phyloP scores from a whole-genome alignment of 2,329 filamentous ascomycete species.

The Colletotrichum graminicola region DNA sequence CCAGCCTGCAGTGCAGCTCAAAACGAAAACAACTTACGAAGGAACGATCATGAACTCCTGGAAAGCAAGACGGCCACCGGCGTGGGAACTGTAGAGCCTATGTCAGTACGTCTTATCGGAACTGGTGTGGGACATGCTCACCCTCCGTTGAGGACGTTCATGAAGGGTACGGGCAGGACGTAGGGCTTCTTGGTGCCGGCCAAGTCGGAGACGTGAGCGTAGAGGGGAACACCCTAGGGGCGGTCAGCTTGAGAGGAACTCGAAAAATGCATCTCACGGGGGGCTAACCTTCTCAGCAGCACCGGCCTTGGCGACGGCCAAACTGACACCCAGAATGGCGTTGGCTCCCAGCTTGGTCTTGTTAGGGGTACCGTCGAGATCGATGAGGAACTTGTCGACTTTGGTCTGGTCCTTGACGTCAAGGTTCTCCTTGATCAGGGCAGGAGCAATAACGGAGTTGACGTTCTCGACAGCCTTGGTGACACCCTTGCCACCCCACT shows the following conservation, averaged over 20 bases:
- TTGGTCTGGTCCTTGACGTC: conserved; percentile 90
- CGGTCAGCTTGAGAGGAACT: conserved; percentile 17
- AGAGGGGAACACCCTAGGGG: conserved; percentile 79
- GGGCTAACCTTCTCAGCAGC: conserved; percentile 81
- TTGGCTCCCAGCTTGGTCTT: conserved; percentile 92
- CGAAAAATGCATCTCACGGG: background rate
- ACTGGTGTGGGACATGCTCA: conserved; percentile 47
- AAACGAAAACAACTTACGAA: conserved; percentile 64
- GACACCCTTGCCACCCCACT: conserved; percentile 91
- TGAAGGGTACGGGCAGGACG: conserved; percentile 90
- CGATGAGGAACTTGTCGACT: conserved; percentile 86
- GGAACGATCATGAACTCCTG: conserved; percentile 98
- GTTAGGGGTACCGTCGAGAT: conserved; percentile 86
- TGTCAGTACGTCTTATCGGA: conserved; percentile 8
- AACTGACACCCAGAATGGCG: conserved; percentile 85
- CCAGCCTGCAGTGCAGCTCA: background rate
- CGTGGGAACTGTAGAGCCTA: conserved; percentile 77
- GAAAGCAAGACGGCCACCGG: conserved; percentile 94
- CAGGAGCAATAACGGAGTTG: conserved; percentile 83
- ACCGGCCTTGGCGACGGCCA: conserved; percentile 89
- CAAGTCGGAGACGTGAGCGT: conserved; percentile 88
- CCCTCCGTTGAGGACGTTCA: conserved; percentile 90
- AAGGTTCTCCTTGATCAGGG: conserved; percentile 83
- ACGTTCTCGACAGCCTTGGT: conserved; percentile 88
- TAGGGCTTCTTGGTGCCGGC: conserved; percentile 93